Evolutionary conservation across 106 monocot genomes (phyloP).

Genomic region (Platanthera zijinensis): DNA sequence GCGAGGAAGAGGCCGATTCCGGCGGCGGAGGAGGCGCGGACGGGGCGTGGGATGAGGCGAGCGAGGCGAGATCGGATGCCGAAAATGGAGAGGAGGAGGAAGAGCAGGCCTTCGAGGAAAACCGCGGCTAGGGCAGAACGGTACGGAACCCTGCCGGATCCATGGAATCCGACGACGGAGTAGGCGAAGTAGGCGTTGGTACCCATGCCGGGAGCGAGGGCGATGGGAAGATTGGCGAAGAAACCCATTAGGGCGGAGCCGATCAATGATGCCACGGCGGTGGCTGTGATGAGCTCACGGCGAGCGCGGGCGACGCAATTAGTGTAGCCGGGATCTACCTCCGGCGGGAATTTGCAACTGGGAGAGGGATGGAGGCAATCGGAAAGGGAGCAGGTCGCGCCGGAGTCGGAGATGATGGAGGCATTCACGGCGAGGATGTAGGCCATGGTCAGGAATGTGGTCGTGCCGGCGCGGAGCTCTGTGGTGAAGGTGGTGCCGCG

Average conservation of each 20-base stretch:
- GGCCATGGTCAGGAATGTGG: constrained; percentile 41
- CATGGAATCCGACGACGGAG: constrained; percentile 41
- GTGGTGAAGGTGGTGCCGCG: constrained; percentile 33
- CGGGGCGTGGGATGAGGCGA: constrained; percentile 22
- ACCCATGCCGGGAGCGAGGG: constrained; percentile 44
- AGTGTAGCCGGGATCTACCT: constrained; percentile 31
- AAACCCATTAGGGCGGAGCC: constrained; percentile 36
- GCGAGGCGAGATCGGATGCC: constrained; percentile 32
- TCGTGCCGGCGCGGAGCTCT: constrained; percentile 43
- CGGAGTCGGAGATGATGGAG: constrained; percentile 41
- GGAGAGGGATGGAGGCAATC: constrained; percentile 18
- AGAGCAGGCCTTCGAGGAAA: constrained; percentile 35
- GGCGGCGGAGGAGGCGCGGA: constrained; percentile 29
- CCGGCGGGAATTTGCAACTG: constrained; percentile 25
- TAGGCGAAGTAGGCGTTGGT: constrained; percentile 43
- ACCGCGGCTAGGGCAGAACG: constrained; percentile 29
- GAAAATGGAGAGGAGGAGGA: constrained; percentile 23
- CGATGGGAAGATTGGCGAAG: constrained; percentile 35
- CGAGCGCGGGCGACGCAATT: constrained; percentile 28
- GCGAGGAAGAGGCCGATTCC: constrained; percentile 39
- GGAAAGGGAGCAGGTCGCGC: constrained; percentile 33
- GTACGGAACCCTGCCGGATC: constrained; percentile 31
- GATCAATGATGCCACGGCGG: constrained; percentile 28
- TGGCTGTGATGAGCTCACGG: constrained; percentile 43
- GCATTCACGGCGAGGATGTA: constrained; percentile 43